Percentiles rank a stretch among this genome's conserved stretches.
These are phyloP conservation scores for Protea cynaroides DNA, from an alignment of 164 flowering plant species.

Conservation along the genomic window DNA sequence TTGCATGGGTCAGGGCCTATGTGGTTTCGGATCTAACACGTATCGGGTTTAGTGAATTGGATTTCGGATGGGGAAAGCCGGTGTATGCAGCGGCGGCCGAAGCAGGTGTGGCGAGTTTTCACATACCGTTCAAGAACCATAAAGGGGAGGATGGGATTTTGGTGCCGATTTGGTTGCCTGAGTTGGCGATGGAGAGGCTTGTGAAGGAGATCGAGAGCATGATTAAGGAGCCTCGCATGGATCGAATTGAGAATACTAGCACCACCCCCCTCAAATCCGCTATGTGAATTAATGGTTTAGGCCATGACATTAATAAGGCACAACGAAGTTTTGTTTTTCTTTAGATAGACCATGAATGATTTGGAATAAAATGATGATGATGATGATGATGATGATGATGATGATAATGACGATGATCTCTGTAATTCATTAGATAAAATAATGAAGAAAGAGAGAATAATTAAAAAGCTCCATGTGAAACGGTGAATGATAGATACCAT, in stretches of 20 bases:
- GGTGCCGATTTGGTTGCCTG: constrained; percentile 46
- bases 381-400: too few species aligned
- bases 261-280: constrained; percentile 8
- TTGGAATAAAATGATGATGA: too few species aligned
- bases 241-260: neutral
- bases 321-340: too few species aligned
- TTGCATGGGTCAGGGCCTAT: constrained; percentile 24
- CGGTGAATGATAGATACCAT: too few species aligned
- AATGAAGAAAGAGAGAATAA: too few species aligned
- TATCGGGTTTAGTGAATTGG: constrained; percentile 39
- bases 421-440: too few species aligned
- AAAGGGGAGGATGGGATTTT: constrained; percentile 37
- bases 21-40: constrained; percentile 43
- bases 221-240: constrained; percentile 6
- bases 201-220: constrained; percentile 23
- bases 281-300: neutral
- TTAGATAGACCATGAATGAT: too few species aligned
- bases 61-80: constrained; percentile 59
- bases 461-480: too few species aligned
- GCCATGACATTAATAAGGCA: too few species aligned
- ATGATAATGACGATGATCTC: too few species aligned
- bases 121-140: constrained; percentile 20
- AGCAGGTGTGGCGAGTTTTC: constrained; percentile 32
- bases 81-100: constrained; percentile 45
- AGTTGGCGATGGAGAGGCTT: constrained; percentile 42